Percentiles rank a stretch among this genome's conserved stretches.
Conservation (phyloP, 495 filamentous ascomycete species). For the Aspergillus diversus region DNA sequence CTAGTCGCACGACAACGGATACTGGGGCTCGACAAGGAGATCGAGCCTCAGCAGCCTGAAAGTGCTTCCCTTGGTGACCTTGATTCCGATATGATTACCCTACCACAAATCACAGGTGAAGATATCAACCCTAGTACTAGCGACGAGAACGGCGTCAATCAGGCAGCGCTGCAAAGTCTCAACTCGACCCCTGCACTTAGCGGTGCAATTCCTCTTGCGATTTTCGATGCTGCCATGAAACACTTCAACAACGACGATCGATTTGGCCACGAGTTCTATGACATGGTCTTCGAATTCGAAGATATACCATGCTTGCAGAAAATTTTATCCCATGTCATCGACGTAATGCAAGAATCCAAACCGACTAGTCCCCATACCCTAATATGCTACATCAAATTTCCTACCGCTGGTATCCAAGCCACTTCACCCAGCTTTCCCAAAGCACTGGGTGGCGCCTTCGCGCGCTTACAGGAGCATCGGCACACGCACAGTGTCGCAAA, state of each 20-base stretch:
- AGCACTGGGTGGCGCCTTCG: slow-evolving; percentile 66
- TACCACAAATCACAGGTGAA: slow-evolving; percentile 65
- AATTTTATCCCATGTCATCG: slow-evolving; percentile 78
- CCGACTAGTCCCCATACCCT: slow-evolving; percentile 61
- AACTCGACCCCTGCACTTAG: slow-evolving; percentile 79
- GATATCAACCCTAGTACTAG: slow-evolving; percentile 65
- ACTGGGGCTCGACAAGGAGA: slow-evolving; percentile 64
- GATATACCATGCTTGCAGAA: slow-evolving; percentile 63
- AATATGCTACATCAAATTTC: slow-evolving; percentile 71
- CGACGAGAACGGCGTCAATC: slow-evolving; percentile 54
- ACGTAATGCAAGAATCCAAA: slow-evolving; percentile 59
- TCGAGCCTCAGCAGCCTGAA: slow-evolving; percentile 45
- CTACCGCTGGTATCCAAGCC: slow-evolving; percentile 65
- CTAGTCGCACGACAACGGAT: slow-evolving; percentile 72
- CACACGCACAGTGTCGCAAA: slow-evolving; percentile 47
- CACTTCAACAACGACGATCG: slow-evolving; percentile 64
- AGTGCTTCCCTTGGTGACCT: slow-evolving; percentile 39
- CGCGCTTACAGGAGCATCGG: slow-evolving; percentile 54
- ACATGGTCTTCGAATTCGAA: slow-evolving; percentile 71
- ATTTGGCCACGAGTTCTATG: slow-evolving; percentile 76
- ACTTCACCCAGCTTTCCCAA: slow-evolving; percentile 72
- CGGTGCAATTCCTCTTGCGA: slow-evolving; percentile 88
- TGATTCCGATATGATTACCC: slow-evolving; percentile 59
- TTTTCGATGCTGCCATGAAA: slow-evolving; percentile 87
- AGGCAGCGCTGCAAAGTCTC: slow-evolving; percentile 61